A percentile compares a stretch with the other conserved stretches of the same genome.
These are phyloP conservation scores for Oemleria cerasiformis DNA, from an alignment of 306 rosid species.

Conservation along the genomic window DNA sequence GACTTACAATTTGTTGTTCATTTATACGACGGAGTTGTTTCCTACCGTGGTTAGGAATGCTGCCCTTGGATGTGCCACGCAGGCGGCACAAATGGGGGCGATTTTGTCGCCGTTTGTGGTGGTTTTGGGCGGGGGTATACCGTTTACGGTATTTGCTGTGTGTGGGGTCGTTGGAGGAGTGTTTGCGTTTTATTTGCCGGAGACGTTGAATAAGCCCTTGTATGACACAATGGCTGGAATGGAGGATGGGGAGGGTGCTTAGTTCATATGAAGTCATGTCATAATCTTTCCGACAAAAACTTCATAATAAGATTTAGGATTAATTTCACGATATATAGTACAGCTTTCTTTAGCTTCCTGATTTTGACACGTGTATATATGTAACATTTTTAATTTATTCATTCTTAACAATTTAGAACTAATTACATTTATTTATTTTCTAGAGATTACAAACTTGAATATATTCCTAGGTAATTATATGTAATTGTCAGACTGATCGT, in stretches of 20 bases:
- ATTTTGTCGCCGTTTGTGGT: slow-evolving; percentile 84
- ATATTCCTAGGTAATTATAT: too few species aligned
- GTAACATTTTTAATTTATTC: too few species aligned
- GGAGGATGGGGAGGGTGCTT: slow-evolving; percentile 39
- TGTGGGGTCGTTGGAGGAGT: slow-evolving; percentile 72
- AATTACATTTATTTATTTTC: too few species aligned
- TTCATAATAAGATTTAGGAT: too few species aligned
- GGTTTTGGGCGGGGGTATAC: slow-evolving; percentile 65
- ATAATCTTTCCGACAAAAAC: too few species aligned
- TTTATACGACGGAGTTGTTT: slow-evolving; percentile 76
- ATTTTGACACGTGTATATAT: too few species aligned
- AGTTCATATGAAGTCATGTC: too few species aligned
- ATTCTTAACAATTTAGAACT: too few species aligned
- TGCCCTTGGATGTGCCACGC: slow-evolving; percentile 63
- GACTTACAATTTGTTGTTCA: slow-evolving; percentile 72
- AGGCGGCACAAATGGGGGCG: slow-evolving; percentile 86
- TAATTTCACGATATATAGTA: too few species aligned
- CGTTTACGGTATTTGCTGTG: slow-evolving; percentile 59
- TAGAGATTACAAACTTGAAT: too few species aligned
- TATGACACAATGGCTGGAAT: slow-evolving; percentile 77
- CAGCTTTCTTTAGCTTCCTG: too few species aligned
- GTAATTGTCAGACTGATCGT: too few species aligned
- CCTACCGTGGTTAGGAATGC: slow-evolving; percentile 93
- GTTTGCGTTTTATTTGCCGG: slow-evolving; percentile 74
- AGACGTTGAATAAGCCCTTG: slow-evolving; percentile 71